Base-by-base conservation (phyloP, 2,329 filamentous ascomycete species). In the Colletotrichum horii region DNA sequence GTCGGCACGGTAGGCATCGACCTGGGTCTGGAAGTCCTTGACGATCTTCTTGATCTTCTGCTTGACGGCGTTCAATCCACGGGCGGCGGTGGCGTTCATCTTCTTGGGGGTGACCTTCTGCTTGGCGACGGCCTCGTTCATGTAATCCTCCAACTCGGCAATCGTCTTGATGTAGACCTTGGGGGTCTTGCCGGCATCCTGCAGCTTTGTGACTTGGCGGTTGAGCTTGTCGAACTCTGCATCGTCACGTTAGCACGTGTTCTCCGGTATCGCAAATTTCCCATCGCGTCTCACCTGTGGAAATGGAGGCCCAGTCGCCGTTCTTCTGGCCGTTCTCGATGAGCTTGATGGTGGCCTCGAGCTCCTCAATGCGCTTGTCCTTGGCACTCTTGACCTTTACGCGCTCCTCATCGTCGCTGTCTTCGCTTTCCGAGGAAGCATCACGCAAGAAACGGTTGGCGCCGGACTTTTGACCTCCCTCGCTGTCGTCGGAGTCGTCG, bases 11-110 rank as follows among this genome's bases (percentile, higher is more conserved):
- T 96, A 99, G 78, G 93, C 91, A 80, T 98, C 95, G 81, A 99
- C 94, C 83, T 98, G 95, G 77, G 91, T 89, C 82, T 95, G 92
- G 87, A 96, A 96, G 78, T 98, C 96, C 88, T 98, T 97, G 91
- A 96, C 98, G 88, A 96, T 96, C 92, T 98, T 98, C 92, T 96
- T 96, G 89, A 99, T 95, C 88, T 96, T 96, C 86, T 99, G 97
- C 88, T 98, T 98, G 83, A 98, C 95, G 77, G 96, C 95, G 85
- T 98, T 99, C 82, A 99, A 91, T 82, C 96, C 96, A 87, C 96
- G 95, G 79, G 96, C 94, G 83, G 96, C 97, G 83, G 94, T 97
- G 77, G 96, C 96, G 88, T 98, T 99, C 96, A 98, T 98, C 91
- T 98, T 98, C 96, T 98, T 98, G 78, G 94, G 93, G 4, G 95